phyloP scores from a whole-genome alignment of 2,329 filamentous ascomycete species.

The Alternaria rosae region DNA sequence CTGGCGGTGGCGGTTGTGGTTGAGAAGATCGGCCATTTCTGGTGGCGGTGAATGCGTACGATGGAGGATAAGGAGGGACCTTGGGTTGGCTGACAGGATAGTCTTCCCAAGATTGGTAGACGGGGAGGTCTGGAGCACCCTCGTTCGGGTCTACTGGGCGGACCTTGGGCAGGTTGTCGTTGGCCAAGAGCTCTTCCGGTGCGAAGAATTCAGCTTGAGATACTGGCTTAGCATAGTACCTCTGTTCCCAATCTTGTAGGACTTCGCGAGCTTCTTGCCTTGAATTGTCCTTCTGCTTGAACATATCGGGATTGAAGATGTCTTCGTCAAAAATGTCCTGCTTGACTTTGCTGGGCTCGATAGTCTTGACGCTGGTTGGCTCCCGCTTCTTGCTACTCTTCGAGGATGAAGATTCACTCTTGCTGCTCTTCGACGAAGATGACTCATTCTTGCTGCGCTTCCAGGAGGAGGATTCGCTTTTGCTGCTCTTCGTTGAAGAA shows the following conservation, averaged over 20 bases:
- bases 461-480: constrained; percentile 20
- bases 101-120: constrained; percentile 53
- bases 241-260: constrained; percentile 53
- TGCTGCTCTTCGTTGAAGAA: constrained; percentile 10
- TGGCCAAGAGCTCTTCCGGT: constrained; percentile 53
- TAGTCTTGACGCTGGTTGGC: constrained; percentile 43
- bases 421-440: constrained; percentile 1
- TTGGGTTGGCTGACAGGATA: constrained; percentile 35
- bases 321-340: constrained; percentile 54
- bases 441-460: constrained; percentile 29
- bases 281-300: constrained; percentile 43
- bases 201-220: constrained; percentile 58
- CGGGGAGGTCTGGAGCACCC: constrained; percentile 54
- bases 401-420: background rate
- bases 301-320: constrained; percentile 56
- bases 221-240: constrained; percentile 49
- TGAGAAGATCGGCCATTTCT: constrained; percentile 48
- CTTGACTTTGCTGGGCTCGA: constrained; percentile 45
- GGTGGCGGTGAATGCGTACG: constrained; percentile 51
- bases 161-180: constrained; percentile 47
- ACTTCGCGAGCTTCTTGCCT: constrained; percentile 50
- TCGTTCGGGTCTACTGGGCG: constrained; percentile 51
- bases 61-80: constrained; percentile 46
- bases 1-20: constrained; percentile 52
- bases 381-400: constrained; percentile 30